Evolutionary conservation across 306 rosid genomes (phyloP).

Genomic region (Astragalus membranaceus): DNA sequence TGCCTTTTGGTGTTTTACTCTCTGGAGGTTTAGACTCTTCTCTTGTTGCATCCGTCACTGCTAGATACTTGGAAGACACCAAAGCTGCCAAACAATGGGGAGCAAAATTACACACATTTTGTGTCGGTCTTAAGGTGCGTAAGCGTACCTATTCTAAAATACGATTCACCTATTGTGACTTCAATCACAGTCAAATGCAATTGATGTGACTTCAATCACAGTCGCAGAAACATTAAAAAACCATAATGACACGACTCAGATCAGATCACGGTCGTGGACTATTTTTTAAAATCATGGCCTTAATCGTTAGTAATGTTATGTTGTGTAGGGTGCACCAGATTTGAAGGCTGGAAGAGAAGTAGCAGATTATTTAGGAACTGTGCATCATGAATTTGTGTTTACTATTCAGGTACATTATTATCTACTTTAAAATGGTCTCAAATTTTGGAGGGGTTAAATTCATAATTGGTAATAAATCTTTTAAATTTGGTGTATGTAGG

Average conservation of each 20-base stretch:
- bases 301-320: background rate
- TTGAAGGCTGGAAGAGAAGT: slow-evolving; percentile 93
- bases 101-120: slow-evolving; percentile 80
- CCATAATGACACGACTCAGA: no score
- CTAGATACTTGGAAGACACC: slow-evolving; percentile 73
- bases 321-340: slow-evolving; percentile 89
- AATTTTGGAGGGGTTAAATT: background rate
- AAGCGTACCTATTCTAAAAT: background rate
- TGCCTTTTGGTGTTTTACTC: slow-evolving; percentile 89
- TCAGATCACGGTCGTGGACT: no score
- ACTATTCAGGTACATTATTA: slow-evolving; percentile 62
- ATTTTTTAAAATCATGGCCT: background rate
- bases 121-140: slow-evolving; percentile 82
- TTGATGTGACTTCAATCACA: background rate
- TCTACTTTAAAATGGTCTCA: background rate
- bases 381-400: slow-evolving; percentile 80
- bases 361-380: slow-evolving; percentile 84
- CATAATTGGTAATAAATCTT: background rate
- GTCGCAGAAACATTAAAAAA: no score
- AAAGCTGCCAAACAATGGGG: slow-evolving; percentile 94
- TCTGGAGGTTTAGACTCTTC: slow-evolving; percentile 96
- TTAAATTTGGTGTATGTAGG: slow-evolving; percentile 36
- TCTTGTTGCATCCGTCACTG: slow-evolving; percentile 83
- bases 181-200: background rate
- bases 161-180: background rate